Evolutionary conservation across 345 rosid species (phyloP), one percentile per base, ranked within the genome.

Genomic region (Boechera retrofracta): DNA sequence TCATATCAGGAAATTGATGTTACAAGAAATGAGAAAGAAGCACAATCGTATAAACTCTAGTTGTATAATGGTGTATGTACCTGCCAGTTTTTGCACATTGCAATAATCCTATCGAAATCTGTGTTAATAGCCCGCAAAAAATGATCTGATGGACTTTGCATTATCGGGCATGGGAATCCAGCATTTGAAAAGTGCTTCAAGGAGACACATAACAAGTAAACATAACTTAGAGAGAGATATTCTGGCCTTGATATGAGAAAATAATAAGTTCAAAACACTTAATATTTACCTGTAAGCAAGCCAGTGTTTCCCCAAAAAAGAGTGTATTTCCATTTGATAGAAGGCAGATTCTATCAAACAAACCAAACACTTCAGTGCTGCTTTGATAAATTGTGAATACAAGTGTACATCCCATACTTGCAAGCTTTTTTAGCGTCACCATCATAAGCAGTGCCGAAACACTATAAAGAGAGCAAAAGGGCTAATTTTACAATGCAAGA

Each of bases 141-240:
- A 82, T 96, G 99, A 87, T 96, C 99, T 0, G 99, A 92, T 67
- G 99, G 99, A 80, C 99, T 96, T 93, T 96, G 99, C 99, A 96
- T 96, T 64, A 96, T 96, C 5, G 99, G 99, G 81, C 99, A 96
- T 64, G 99, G 99, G 79, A 96, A 96, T 86, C 99, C 99, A 73
- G 98, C 99, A 83, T 93, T 96, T 51, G 99, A 91, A 80, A 96
- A 96, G 77, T 93, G 99, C 99, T 96, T 75, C 87, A 86, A 65
- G 60, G 33, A 38, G 66, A 63, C 2, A 31, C 8, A 31, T 21
- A 18, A 48, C 8, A 8, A 61, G 80, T 21, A 31, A 53, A 55
- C 32, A 71, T 33, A 28, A 5, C 1, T 60, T 10, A 67, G 36
- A 57, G 77, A 48, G 31, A 24, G 63, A 16, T 45, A 42, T 56